These are phyloP conservation scores for Dryas integrifolia DNA, from an alignment of 331 rosid species.

Conservation along the genomic window DNA sequence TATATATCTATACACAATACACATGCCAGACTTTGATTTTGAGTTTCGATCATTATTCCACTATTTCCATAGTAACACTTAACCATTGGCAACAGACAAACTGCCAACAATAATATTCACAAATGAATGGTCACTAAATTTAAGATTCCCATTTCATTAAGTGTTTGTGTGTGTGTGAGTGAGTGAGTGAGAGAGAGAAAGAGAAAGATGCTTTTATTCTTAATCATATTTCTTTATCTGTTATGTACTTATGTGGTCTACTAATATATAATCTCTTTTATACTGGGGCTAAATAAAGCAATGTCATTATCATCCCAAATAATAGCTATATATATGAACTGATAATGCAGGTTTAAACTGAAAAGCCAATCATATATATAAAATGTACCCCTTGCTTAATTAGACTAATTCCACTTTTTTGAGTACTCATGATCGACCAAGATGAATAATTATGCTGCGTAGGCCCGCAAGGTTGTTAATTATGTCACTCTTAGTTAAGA, in stretches of 20 bases:
- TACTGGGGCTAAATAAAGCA: conserved; percentile 12
- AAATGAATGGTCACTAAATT: neutral
- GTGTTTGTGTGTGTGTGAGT: too few relatives aligned
- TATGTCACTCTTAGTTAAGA: too few relatives aligned
- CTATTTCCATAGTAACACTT: neutral
- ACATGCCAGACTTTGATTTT: neutral
- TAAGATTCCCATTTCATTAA: neutral
- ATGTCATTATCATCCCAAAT: conserved; percentile 18
- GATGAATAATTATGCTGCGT: neutral
- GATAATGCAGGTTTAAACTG: neutral
- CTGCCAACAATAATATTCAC: neutral
- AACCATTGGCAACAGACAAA: conserved; percentile 1
- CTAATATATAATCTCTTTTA: too few relatives aligned
- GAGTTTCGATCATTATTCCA: neutral
- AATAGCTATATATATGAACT: neutral
- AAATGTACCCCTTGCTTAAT: neutral
- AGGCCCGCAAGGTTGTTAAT: conserved; percentile 1
- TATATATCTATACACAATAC: too few relatives aligned
- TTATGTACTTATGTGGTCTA: neutral
- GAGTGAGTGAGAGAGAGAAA: neutral
- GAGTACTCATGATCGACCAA: neutral
- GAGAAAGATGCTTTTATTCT: conserved; percentile 4
- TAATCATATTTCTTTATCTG: neutral
- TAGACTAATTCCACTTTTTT: conserved; percentile 10
- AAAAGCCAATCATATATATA: neutral